Conservation (phyloP, 352 stramenopile genomes). For the Phytophthora cajani region DNA sequence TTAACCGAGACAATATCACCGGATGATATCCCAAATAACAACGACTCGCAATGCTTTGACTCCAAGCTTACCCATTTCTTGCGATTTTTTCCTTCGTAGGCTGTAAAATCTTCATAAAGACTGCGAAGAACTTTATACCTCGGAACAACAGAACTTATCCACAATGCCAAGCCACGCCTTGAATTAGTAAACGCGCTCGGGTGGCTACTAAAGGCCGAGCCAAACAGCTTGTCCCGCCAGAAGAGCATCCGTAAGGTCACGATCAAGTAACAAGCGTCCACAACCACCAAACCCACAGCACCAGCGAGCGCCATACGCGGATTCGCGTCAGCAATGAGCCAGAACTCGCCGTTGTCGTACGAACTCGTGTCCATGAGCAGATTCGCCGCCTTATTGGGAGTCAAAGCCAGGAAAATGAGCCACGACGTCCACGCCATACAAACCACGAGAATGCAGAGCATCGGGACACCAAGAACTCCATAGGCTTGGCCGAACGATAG, state of each 20-base stretch:
- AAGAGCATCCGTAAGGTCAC: conserved; percentile 32
- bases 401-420: conserved; percentile 24
- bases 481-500: conserved; percentile 17
- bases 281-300: conserved; percentile 13
- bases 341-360: conserved; percentile 36
- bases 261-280: conserved; percentile 18
- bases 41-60: not conserved
- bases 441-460: conserved; percentile 16
- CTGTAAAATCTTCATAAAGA: conserved; percentile 23
- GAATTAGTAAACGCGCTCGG: not conserved
- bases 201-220: not conserved
- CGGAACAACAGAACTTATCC: not conserved
- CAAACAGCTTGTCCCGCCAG: conserved; percentile 15
- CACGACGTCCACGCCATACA: conserved; percentile 29
- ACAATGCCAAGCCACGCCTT: not conserved
- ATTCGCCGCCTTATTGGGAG: conserved; percentile 30
- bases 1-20: not conserved
- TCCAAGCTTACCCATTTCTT: conserved; percentile 28
- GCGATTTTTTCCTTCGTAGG: conserved; percentile 29
- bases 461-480: conserved; percentile 18
- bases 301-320: conserved; percentile 3
- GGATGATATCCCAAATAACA: not conserved
- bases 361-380: conserved; percentile 30
- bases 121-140: conserved; percentile 2
- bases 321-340: conserved; percentile 23